Conservation (phyloP, 371 early-diverging fungal species). For the Mycotypha africana region DNA sequence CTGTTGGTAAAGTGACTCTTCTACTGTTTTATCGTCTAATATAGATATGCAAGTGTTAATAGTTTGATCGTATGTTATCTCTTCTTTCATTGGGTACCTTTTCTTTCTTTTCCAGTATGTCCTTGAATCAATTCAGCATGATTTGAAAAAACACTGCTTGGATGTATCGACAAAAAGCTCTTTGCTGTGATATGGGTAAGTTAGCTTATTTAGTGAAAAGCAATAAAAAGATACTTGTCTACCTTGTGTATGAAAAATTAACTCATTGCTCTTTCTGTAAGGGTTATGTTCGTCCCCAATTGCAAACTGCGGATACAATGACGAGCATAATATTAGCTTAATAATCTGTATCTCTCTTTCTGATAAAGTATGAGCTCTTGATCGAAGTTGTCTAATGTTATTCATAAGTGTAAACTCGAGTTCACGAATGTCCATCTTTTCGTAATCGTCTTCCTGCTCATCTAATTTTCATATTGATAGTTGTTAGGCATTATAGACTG, state of each 20-base stretch:
- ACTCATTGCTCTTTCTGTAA: constrained; percentile 48
- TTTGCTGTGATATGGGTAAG: constrained; percentile 31
- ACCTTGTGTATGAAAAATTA: constrained; percentile 48
- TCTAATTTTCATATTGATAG: no score
- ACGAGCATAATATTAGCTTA: constrained; percentile 56
- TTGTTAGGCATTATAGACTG: no score
- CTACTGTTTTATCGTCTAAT: constrained; percentile 38
- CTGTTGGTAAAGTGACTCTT: constrained; percentile 34
- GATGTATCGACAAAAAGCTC: constrained; percentile 57
- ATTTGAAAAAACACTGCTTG: constrained; percentile 51
- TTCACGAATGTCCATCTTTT: constrained; percentile 43
- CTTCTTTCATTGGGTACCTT: constrained; percentile 29
- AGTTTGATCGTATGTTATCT: background rate
- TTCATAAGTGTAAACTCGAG: constrained; percentile 61
- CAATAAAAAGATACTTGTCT: background rate
- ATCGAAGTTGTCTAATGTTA: constrained; percentile 32
- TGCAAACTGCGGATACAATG: constrained; percentile 64
- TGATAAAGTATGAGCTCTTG: constrained; percentile 31
- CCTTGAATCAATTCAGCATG: constrained; percentile 62
- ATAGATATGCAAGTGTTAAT: no score
- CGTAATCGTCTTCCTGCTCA: background rate
- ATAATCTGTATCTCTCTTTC: constrained; percentile 42
- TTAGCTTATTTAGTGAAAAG: no score
- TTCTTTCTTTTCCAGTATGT: constrained; percentile 24
- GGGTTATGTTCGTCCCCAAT: constrained; percentile 62